Evolutionary conservation across 2,329 filamentous ascomycete genomes (phyloP).

Genomic region (Calonectria hawksworthii): DNA sequence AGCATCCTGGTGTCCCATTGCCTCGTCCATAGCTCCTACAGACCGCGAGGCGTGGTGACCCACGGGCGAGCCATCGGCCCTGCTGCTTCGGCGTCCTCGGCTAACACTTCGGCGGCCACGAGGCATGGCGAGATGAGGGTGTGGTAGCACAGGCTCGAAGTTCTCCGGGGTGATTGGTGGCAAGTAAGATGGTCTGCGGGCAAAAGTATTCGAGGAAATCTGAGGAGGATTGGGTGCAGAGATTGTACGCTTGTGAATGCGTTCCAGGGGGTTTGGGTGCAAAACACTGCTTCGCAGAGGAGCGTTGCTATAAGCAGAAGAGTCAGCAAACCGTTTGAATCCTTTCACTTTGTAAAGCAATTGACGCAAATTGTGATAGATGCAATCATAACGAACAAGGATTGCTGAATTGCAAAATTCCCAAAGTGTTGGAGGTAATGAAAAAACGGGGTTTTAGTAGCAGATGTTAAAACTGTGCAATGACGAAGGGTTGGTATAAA

Average conservation of each 20-base stretch:
- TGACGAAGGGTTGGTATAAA: conserved; percentile 13
- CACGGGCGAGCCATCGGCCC: conserved; percentile 30
- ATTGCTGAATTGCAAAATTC: neutral
- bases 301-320: conserved; percentile 1
- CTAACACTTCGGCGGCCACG: conserved; percentile 29
- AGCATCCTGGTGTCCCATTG: conserved; percentile 14
- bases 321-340: conserved; percentile 13
- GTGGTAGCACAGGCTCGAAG: conserved; percentile 34
- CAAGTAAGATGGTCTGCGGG: conserved; percentile 37
- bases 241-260: conserved; percentile 62
- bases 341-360: neutral
- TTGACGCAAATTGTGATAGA: neutral
- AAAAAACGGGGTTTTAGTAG: neutral
- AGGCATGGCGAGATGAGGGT: conserved; percentile 31
- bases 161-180: conserved; percentile 34
- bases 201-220: conserved; percentile 33
- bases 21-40: conserved; percentile 21
- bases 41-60: conserved; percentile 27
- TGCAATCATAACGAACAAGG: neutral
- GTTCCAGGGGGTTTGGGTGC: conserved; percentile 39
- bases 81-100: conserved; percentile 31
- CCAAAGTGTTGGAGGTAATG: neutral
- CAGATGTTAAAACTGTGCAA: neutral
- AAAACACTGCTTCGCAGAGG: conserved; percentile 18
- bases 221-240: conserved; percentile 63